Percentiles rank a stretch among this genome's conserved stretches.
phyloP scores from a whole-genome alignment of 176 grass and related monocot genomes.

The Bonia amplexicaulis region DNA sequence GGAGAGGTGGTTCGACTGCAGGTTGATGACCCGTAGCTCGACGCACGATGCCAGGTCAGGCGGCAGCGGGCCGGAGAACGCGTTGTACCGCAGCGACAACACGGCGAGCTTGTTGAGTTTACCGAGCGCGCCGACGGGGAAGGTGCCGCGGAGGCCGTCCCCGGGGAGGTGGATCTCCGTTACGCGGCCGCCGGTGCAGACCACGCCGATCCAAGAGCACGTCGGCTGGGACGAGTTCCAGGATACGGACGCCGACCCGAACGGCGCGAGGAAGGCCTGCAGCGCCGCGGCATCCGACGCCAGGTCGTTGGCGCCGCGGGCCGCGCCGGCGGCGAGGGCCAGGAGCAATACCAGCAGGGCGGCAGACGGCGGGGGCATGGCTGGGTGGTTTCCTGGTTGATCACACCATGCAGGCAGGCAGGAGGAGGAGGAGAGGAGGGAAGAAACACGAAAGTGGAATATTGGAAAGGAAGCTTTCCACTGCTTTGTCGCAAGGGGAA shows the following conservation, averaged over 20 bases:
- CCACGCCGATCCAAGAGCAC: conserved; percentile 54
- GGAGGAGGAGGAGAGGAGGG: background rate
- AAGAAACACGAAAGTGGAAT: conserved; percentile 24
- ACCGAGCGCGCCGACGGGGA: conserved; percentile 46
- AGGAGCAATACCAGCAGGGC: conserved; percentile 16
- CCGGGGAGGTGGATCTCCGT: conserved; percentile 50
- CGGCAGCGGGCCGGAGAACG: conserved; percentile 53
- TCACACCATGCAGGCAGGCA: conserved; percentile 43
- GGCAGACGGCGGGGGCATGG: conserved; percentile 31
- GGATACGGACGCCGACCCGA: conserved; percentile 36
- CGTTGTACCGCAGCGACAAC: conserved; percentile 59
- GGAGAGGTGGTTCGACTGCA: conserved; percentile 54
- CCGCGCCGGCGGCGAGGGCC: background rate
- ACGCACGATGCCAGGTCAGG: conserved; percentile 39
- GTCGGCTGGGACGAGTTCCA: conserved; percentile 35
- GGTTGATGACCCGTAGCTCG: conserved; percentile 44
- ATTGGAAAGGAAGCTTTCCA: conserved; percentile 28
- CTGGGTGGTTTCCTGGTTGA: background rate
- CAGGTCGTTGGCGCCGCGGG: conserved; percentile 29
- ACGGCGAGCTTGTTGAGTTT: conserved; percentile 50
- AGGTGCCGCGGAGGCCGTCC: conserved; percentile 40
- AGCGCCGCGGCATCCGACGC: conserved; percentile 46
- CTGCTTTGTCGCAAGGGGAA: conserved; percentile 3
- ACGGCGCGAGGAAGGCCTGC: conserved; percentile 52
- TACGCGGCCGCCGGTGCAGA: conserved; percentile 41